Base-by-base conservation (phyloP, 352 stramenopile species). In the Phytophthora megakarya region DNA sequence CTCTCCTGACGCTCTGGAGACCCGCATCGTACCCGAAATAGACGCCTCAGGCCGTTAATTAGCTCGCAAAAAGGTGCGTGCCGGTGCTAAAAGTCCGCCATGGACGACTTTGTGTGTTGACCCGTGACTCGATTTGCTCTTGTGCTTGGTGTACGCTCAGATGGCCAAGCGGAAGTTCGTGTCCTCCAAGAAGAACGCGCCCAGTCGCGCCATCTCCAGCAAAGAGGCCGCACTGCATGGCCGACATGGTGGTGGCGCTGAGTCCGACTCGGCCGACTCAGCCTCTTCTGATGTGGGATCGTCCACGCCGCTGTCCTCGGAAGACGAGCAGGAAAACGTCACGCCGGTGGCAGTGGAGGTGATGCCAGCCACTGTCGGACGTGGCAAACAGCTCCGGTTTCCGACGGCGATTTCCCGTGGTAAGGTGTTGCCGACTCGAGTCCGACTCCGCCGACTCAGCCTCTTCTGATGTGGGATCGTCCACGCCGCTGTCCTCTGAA, bases 161-260 rank as follows among this genome's bases (percentile, higher is more conserved):
- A 94, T 94, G 85, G 85, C 85, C 37, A 81, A 88, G 56, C 89
- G 90, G 67, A 86, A 90, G 69, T 92, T 94, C 54, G 85, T 94
- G 35, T 94, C 85, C 28, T 94, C 81, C 61, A 94, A 90, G 77
- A 94, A 94, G 72, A 94, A 92, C 70, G 85, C 78, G 66, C 85
- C 85, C 39, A 92, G 80, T 63, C 85, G 82, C 52, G 75, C 68
- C 25, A 76, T 94, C 38, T 91, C 85, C n/a, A 92, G 83, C 70
- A 94, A 94, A 68, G 85, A 94, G 61, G 83, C 81, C 35, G 85
- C 85, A 32, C 73, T 94, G 49, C 83, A 88, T 33, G 77, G 75
- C 19, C 71, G 83, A 55, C 65, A 44, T 23, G 60, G 38, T 54
- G 63, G 47, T 16, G 56, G 37, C 61, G 61, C 58, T 23, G 65